Conservation (phyloP, 805 yeast genomes). For the Candida qinlingensis region DNA sequence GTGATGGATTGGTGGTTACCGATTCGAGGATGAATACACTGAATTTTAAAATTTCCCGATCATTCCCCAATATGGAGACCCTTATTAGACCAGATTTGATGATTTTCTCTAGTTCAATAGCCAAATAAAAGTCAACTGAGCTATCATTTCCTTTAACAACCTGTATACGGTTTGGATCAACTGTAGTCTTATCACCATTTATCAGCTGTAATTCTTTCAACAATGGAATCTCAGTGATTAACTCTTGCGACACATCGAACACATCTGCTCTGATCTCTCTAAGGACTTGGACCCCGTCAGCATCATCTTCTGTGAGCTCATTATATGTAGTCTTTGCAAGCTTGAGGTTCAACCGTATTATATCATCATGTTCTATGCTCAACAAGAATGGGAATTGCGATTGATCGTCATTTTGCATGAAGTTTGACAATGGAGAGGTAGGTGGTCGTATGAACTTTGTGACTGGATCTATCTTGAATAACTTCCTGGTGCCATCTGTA, state of each 20-base stretch:
- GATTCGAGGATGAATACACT: not conserved
- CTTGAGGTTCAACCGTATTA: slow-evolving; percentile 1
- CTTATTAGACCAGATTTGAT: not conserved
- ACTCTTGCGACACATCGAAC: not conserved
- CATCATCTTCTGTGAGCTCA: not conserved
- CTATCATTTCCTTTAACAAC: slow-evolving; percentile 1
- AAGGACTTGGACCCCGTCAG: not conserved
- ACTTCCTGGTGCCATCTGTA: not conserved
- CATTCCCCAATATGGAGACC: not conserved
- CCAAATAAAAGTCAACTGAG: not conserved
- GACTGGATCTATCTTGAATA: not conserved
- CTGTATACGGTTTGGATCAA: not conserved
- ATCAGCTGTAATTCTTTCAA: not conserved
- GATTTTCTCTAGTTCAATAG: not conserved
- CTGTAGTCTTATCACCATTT: not conserved
- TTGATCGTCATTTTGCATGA: slow-evolving; percentile 8
- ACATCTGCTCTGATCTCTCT: not conserved
- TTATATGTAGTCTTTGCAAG: not conserved
- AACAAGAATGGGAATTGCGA: slow-evolving; percentile 10
- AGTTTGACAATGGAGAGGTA: slow-evolving; percentile 2
- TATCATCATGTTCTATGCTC: slow-evolving; percentile 1
- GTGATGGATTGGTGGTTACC: not conserved
- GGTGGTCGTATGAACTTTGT: slow-evolving; percentile 2
- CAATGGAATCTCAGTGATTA: not conserved
- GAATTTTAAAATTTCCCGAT: not conserved